These are phyloP conservation scores for Senecio squalidus DNA, from an alignment of 140 eudicot species.

Conservation along the genomic window DNA sequence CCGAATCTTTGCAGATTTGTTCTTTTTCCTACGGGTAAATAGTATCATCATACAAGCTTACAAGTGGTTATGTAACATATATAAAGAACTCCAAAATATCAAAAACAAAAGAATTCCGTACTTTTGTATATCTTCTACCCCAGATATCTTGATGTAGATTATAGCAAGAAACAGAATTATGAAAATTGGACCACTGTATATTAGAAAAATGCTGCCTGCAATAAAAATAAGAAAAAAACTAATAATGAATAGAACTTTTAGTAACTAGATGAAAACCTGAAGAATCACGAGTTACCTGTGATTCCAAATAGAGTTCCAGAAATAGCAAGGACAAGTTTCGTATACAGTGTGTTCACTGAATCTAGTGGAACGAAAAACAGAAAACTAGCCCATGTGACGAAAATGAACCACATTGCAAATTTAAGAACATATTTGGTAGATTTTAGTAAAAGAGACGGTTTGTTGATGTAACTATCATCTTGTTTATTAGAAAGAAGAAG, in stretches of 20 bases:
- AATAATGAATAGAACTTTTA: not conserved
- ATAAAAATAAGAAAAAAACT: not conserved
- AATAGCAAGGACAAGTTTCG: constrained; percentile 25
- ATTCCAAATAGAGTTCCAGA: constrained; percentile 45
- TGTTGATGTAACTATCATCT: constrained; percentile 23
- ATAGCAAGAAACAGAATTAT: constrained; percentile 57
- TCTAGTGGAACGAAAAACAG: constrained; percentile 48
- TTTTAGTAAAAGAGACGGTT: constrained; percentile 31
- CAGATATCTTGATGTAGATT: constrained; percentile 40
- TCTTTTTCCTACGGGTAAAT: constrained; percentile 40
- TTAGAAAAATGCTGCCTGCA: constrained; percentile 64
- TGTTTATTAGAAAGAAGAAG: constrained; percentile 43
- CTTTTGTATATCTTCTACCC: constrained; percentile 54
- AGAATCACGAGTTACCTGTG: constrained; percentile 37
- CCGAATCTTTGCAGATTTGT: constrained; percentile 44
- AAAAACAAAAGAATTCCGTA: constrained; percentile 21
- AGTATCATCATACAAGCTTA: not conserved
- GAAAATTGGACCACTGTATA: constrained; percentile 62
- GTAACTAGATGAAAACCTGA: too few species aligned
- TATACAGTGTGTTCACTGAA: constrained; percentile 8
- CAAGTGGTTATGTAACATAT: too few species aligned
- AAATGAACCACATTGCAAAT: constrained; percentile 58
- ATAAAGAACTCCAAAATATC: not conserved
- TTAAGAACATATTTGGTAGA: constrained; percentile 60
- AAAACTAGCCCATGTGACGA: constrained; percentile 57